Percentiles rank a stretch among this genome's conserved stretches.
These are phyloP conservation scores for Emmonsiellopsis sp. DNA, from an alignment of 2,329 filamentous ascomycete genomes.

Conservation along the genomic window DNA sequence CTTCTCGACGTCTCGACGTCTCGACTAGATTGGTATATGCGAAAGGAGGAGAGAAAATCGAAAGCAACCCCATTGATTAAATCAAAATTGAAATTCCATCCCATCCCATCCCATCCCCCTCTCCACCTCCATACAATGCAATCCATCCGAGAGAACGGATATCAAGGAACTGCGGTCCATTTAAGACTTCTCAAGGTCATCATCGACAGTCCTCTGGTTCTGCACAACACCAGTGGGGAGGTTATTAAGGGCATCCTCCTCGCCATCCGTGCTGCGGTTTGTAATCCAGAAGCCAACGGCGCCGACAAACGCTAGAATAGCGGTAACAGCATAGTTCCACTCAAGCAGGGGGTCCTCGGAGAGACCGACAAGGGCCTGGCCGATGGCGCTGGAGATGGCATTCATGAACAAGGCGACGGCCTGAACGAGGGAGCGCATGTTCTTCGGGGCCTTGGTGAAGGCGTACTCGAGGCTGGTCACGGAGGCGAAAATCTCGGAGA, in stretches of 20 bases:
- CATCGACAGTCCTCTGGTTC: neutral
- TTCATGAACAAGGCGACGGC: constrained; percentile 62
- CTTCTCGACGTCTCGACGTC: no score
- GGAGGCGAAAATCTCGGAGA: constrained; percentile 49
- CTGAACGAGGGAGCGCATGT: constrained; percentile 69
- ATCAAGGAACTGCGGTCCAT: no score
- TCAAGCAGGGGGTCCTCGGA: constrained; percentile 56
- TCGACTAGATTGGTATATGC: no score
- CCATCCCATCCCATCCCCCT: no score
- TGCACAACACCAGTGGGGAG: constrained; percentile 9
- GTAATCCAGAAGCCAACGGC: constrained; percentile 59
- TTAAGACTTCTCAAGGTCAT: constrained; percentile 3
- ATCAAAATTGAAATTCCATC: no score
- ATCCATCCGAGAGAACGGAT: no score
- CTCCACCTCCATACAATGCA: no score
- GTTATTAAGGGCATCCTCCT: constrained; percentile 59
- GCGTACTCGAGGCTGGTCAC: constrained; percentile 64
- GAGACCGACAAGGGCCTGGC: constrained; percentile 57
- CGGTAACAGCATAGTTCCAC: constrained; percentile 61
- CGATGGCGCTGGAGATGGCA: constrained; percentile 59
- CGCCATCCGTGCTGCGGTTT: constrained; percentile 54
- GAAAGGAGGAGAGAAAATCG: no score
- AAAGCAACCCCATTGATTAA: no score
- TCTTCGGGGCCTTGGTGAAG: constrained; percentile 66
- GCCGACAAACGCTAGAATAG: constrained; percentile 53